Percentiles rank a stretch among this genome's conserved stretches.
These are phyloP conservation scores for Podaxis rugospora DNA, from an alignment of 768 basidiomycete species.

Conservation along the genomic window DNA sequence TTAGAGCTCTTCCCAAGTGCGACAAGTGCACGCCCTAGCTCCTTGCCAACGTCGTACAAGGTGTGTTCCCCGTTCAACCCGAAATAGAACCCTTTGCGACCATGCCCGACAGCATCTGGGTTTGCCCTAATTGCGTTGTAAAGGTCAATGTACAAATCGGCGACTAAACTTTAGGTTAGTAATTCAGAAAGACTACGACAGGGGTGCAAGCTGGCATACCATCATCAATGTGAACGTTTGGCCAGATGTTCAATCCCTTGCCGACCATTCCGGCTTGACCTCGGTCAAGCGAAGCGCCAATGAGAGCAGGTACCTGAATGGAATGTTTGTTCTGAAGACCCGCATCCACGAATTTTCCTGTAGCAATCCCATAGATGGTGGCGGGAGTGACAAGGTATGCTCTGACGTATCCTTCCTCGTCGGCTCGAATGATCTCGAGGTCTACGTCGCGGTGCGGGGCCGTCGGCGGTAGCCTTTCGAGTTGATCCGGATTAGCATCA, in stretches of 20 bases:
- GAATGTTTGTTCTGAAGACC: slow-evolving; percentile 47
- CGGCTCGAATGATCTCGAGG: slow-evolving; percentile 39
- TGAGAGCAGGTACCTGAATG: slow-evolving; percentile 43
- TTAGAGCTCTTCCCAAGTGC: slow-evolving; percentile 30
- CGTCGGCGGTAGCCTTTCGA: slow-evolving; percentile 40
- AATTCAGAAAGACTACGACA: neutral
- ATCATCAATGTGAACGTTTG: slow-evolving; percentile 51
- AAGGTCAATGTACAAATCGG: slow-evolving; percentile 36
- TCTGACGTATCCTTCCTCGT: slow-evolving; percentile 44
- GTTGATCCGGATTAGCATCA: slow-evolving; percentile 39
- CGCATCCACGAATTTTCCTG: slow-evolving; percentile 41
- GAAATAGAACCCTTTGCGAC: slow-evolving; percentile 44
- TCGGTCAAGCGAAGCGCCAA: slow-evolving; percentile 35
- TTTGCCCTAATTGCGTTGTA: slow-evolving; percentile 29
- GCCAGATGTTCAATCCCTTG: slow-evolving; percentile 49
- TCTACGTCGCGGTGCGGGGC: slow-evolving; percentile 50
- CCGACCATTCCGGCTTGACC: slow-evolving; percentile 49
- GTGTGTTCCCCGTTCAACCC: slow-evolving; percentile 44
- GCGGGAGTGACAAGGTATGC: slow-evolving; percentile 51
- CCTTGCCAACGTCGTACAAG: slow-evolving; percentile 30
- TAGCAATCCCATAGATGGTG: slow-evolving; percentile 48
- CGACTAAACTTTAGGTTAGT: slow-evolving; percentile 27
- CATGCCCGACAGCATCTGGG: slow-evolving; percentile 32
- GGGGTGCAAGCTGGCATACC: slow-evolving; percentile 23
- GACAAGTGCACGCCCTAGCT: slow-evolving; percentile 33